Conservation (phyloP, 768 basidiomycete genomes). For the Hemileccinum impolitum region DNA sequence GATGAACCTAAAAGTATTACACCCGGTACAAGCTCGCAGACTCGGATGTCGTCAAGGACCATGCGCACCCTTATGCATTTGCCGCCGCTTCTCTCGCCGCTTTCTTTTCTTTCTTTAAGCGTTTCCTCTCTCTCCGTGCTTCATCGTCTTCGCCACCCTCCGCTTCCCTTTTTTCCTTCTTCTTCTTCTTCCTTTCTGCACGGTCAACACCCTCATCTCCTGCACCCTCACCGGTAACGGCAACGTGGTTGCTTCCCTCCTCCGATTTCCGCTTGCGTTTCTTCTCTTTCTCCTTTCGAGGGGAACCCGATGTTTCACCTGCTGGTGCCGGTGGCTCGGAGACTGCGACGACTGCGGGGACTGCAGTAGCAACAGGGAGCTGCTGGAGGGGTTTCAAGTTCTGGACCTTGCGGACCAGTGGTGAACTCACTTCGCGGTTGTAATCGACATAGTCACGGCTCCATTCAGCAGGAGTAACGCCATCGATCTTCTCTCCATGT, state of each 20-base stretch:
- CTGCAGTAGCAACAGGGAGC: slow-evolving; percentile 35
- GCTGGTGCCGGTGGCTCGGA: slow-evolving; percentile 27
- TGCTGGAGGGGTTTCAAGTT: slow-evolving; percentile 28
- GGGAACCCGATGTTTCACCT: slow-evolving; percentile 32
- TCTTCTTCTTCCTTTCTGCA: slow-evolving; percentile 57
- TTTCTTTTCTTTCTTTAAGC: slow-evolving; percentile 71
- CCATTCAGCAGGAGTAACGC: slow-evolving; percentile 89
- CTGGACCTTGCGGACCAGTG: neutral
- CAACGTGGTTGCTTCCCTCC: slow-evolving; percentile 41
- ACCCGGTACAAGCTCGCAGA: neutral
- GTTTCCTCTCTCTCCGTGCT: slow-evolving; percentile 58
- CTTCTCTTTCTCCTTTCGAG: slow-evolving; percentile 63
- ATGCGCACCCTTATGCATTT: slow-evolving; percentile 9
- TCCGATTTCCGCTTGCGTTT: slow-evolving; percentile 84
- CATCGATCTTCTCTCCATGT: slow-evolving; percentile 85
- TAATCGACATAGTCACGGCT: slow-evolving; percentile 93
- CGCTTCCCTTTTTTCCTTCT: slow-evolving; percentile 58
- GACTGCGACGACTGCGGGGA: slow-evolving; percentile 19
- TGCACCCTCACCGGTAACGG: slow-evolving; percentile 35
- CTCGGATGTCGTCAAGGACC: neutral
- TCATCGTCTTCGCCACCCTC: slow-evolving; percentile 50
- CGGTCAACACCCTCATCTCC: slow-evolving; percentile 46
- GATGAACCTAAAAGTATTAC: neutral
- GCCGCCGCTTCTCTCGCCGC: slow-evolving; percentile 42
- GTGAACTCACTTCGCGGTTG: slow-evolving; percentile 55